Evolutionary conservation across 768 basidiomycete species (phyloP).

Genomic region (Crepidotus variabilis): DNA sequence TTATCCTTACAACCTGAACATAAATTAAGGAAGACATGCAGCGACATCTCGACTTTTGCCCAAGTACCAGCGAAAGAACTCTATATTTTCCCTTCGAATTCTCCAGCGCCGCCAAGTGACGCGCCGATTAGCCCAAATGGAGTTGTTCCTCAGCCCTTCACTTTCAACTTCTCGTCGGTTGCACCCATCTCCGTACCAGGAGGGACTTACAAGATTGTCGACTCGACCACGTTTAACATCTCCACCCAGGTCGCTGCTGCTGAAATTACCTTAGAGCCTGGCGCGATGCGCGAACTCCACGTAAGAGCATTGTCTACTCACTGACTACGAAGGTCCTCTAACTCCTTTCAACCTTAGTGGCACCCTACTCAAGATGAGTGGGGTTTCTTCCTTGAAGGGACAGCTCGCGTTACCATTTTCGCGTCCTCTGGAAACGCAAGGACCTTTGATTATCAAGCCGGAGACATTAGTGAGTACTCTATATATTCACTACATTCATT

Average conservation of each 20-base stretch:
- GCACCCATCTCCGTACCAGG: conserved; percentile 42
- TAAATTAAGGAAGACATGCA: conserved; percentile 28
- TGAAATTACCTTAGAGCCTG: conserved; percentile 54
- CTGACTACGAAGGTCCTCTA: not conserved
- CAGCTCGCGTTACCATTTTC: conserved; percentile 56
- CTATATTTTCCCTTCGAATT: conserved; percentile 41
- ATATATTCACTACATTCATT: not conserved
- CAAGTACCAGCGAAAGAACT: conserved; percentile 49
- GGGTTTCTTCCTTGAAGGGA: conserved; percentile 55
- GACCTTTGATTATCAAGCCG: conserved; percentile 59
- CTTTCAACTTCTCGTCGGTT: conserved; percentile 49
- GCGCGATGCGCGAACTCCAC: conserved; percentile 60
- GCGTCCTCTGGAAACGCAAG: conserved; percentile 49
- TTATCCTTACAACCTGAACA: conserved; percentile 27
- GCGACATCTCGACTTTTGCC: conserved; percentile 40
- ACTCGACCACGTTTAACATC: conserved; percentile 49
- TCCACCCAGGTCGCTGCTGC: conserved; percentile 50
- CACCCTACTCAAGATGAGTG: conserved; percentile 70
- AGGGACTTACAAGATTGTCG: conserved; percentile 57
- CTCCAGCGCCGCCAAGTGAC: conserved; percentile 21
- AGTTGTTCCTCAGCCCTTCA: conserved; percentile 39
- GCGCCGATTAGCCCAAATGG: conserved; percentile 41
- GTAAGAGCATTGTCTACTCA: conserved; percentile 23
- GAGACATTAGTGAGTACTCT: conserved; percentile 47
- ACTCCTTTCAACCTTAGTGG: conserved; percentile 38